phyloP scores from a whole-genome alignment of 2,329 filamentous ascomycete species.

The Trichophyton benhamiae region DNA sequence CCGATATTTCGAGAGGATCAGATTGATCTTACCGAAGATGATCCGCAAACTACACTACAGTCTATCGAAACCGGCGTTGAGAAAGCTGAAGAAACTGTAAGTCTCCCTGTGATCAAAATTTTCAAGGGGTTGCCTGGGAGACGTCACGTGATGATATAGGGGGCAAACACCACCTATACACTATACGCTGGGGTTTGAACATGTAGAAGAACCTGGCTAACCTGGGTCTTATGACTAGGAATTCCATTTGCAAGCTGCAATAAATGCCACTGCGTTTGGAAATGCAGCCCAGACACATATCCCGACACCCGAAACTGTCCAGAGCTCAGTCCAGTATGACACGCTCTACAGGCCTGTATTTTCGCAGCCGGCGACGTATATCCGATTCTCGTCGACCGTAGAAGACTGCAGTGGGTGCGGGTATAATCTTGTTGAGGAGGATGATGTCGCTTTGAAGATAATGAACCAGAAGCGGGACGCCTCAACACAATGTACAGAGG shows the following conservation, averaged over 20 bases:
- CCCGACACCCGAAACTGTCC: constrained; percentile 52
- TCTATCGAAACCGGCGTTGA: constrained; percentile 94
- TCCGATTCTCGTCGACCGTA: constrained; percentile 94
- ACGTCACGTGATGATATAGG: constrained; percentile 27
- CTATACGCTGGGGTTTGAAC: neutral
- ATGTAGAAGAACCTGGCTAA: neutral
- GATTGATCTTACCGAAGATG: constrained; percentile 80
- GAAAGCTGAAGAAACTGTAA: constrained; percentile 91
- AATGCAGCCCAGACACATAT: constrained; percentile 54
- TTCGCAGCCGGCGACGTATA: constrained; percentile 79
- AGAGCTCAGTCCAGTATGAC: constrained; percentile 67
- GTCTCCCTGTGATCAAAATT: constrained; percentile 36
- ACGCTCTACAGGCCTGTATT: constrained; percentile 70
- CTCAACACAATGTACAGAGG: constrained; percentile 60
- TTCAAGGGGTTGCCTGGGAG: constrained; percentile 22
- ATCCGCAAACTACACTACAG: constrained; percentile 64
- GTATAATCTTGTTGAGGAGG: constrained; percentile 91
- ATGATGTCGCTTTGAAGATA: constrained; percentile 69
- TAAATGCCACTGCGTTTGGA: constrained; percentile 49
- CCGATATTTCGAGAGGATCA: constrained; percentile 81
- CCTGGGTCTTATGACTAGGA: constrained; percentile 46
- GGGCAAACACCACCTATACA: neutral
- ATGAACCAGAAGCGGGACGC: constrained; percentile 67
- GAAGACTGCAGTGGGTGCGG: constrained; percentile 83
- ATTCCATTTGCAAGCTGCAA: constrained; percentile 86